Percentiles rank a stretch among this genome's conserved stretches.
Conservation (phyloP, 331 rosid genomes). For the Malus hybrid region DNA sequence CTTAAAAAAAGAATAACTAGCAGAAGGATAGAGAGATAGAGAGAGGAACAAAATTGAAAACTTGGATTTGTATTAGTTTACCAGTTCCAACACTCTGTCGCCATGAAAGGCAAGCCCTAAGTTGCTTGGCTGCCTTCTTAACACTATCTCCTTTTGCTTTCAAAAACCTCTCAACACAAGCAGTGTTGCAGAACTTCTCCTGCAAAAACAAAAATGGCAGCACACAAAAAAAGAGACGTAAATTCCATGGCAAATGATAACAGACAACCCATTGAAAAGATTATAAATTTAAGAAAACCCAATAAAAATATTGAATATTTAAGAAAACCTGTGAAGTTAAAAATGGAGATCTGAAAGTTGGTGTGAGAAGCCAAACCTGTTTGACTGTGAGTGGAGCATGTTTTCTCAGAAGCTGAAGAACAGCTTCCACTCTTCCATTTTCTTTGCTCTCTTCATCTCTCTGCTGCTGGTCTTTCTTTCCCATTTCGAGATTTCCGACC, state of each 20-base stretch:
- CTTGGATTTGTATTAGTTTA: neutral
- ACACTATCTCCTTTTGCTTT: constrained; percentile 75
- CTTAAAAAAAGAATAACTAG: neutral
- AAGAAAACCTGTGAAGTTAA: neutral
- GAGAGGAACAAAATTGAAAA: too few species aligned
- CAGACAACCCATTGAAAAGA: neutral
- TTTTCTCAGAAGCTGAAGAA: constrained; percentile 60
- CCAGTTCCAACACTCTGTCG: constrained; percentile 74
- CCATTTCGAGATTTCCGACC: constrained; percentile 52
- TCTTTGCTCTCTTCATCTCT: constrained; percentile 16
- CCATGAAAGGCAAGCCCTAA: constrained; percentile 92
- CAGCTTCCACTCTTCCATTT: constrained; percentile 54
- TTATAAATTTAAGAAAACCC: neutral
- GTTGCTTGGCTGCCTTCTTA: constrained; percentile 81
- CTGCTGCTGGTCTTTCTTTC: constrained; percentile 45
- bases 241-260: neutral
- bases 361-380: constrained; percentile 39
- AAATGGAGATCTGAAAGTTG: neutral
- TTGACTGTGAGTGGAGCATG: constrained; percentile 71
- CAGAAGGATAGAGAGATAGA: neutral
- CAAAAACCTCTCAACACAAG: constrained; percentile 75
- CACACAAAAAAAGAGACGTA: too few species aligned
- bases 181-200: constrained; percentile 91
- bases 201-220: constrained; percentile 5
- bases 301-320: neutral